A percentile compares a stretch with the other conserved stretches of the same genome.
phyloP scores from a whole-genome alignment of 2,329 filamentous ascomycete genomes.

The Sarocladium strictum region DNA sequence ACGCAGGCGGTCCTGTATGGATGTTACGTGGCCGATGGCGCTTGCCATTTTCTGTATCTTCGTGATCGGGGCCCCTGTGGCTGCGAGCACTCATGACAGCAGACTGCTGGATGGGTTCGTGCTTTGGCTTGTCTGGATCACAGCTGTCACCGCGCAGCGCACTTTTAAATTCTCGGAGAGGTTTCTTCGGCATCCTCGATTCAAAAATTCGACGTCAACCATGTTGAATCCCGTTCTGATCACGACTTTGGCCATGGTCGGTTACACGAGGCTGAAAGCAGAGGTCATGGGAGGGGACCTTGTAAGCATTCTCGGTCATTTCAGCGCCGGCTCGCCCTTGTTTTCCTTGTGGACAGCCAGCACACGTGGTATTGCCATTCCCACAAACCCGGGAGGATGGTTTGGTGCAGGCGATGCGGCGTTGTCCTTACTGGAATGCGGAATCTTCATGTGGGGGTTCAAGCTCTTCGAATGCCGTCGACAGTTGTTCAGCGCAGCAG shows the following conservation, averaged over 20 bases:
- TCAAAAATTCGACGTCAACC: constrained; percentile 29
- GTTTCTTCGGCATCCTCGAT: constrained; percentile 10
- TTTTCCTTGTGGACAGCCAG: constrained; percentile 28
- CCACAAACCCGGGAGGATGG: constrained; percentile 18
- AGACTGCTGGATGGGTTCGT: constrained; percentile 39
- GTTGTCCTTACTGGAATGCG: constrained; percentile 41
- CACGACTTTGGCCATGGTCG: constrained; percentile 38
- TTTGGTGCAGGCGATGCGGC: constrained; percentile 45
- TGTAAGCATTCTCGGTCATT: constrained; percentile 19
- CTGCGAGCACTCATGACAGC: constrained; percentile 24
- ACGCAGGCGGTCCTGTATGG: neutral
- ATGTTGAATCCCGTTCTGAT: constrained; percentile 42
- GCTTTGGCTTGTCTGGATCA: constrained; percentile 44
- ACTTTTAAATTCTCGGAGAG: constrained; percentile 22
- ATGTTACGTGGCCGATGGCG: constrained; percentile 18
- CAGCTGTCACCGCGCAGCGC: constrained; percentile 31
- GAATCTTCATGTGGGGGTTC: constrained; percentile 47
- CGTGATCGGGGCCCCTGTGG: constrained; percentile 35
- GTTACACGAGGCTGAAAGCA: constrained; percentile 35
- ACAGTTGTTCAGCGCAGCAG: constrained; percentile 38
- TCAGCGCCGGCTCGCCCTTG: constrained; percentile 29
- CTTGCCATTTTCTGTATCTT: constrained; percentile 26
- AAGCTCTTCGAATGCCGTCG: constrained; percentile 45
- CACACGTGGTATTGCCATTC: constrained; percentile 10
- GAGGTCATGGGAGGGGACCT: constrained; percentile 24